Evolutionary conservation across 106 monocot genomes (phyloP).

Genomic region (Posidonia australis): DNA sequence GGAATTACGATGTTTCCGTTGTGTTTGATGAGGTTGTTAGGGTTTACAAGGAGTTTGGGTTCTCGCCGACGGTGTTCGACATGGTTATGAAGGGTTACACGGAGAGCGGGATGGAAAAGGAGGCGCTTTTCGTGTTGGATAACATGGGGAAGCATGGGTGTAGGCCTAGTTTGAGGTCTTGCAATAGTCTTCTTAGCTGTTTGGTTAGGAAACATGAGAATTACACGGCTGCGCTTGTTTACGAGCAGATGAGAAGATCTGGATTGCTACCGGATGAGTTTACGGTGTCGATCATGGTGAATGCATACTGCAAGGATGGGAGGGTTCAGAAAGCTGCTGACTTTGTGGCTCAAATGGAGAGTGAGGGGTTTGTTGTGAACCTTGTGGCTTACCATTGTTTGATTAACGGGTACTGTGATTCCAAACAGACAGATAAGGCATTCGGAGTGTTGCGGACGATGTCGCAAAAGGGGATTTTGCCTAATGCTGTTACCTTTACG

Average conservation of each 20-base stretch:
- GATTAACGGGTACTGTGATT: slow-evolving; percentile 60
- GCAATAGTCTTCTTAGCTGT: slow-evolving; percentile 45
- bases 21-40: slow-evolving; percentile 48
- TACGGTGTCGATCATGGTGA: slow-evolving; percentile 59
- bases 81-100: slow-evolving; percentile 62
- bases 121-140: slow-evolving; percentile 78
- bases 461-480: slow-evolving; percentile 30
- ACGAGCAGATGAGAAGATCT: slow-evolving; percentile 41
- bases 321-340: slow-evolving; percentile 26
- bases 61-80: slow-evolving; percentile 66
- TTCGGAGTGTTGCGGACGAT: slow-evolving; percentile 32
- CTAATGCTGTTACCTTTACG: slow-evolving; percentile 57
- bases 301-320: slow-evolving; percentile 65
- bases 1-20: slow-evolving; percentile 4
- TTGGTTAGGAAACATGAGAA: slow-evolving; percentile 40
- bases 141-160: slow-evolving; percentile 65
- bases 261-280: slow-evolving; percentile 67
- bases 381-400: slow-evolving; percentile 52
- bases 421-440: slow-evolving; percentile 55
- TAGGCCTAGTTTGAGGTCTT: slow-evolving; percentile 67
- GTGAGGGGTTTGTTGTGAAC: slow-evolving; percentile 57
- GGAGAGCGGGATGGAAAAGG: slow-evolving; percentile 26
- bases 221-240: slow-evolving; percentile 29
- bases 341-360: slow-evolving; percentile 58
- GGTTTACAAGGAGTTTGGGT: slow-evolving; percentile 61